Base-by-base conservation (phyloP, 768 basidiomycete genomes). In the Atractiella rhizophila region DNA sequence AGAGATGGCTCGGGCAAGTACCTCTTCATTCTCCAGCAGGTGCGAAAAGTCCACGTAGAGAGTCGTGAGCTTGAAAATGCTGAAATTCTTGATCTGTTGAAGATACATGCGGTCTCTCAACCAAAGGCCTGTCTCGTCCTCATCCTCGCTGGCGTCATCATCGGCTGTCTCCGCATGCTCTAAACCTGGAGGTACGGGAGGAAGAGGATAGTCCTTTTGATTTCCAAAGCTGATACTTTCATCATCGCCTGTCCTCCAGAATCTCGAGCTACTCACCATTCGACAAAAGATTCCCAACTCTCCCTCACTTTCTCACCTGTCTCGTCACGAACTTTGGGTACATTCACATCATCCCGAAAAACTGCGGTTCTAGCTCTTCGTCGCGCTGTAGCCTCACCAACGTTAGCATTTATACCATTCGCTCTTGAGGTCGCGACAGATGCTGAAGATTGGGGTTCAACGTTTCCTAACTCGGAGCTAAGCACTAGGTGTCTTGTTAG, bases 31-130 rank as follows among this genome's bases (percentile, higher is more conserved):
- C 55, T 76, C 72, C 21, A 91, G 68, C 27, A 96, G 67, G 57
- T 98, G 85, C 9, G 72, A 69, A 45, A 76, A 96, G 63, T 96
- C 86, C 59, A 98, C 76, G 55, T 94, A 98, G 55, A 98, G 74
- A 0, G 88, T 96, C 8, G 82, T 81, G 39, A 91, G 66, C 55
- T 85, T 77, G 57, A 79, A 85, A 57, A 86, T 80, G 47, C 78
- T 75, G 82, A 98, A 83, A 29, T 73, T 77, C 57, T 79, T 76
- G 54, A 98, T 78, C 61, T 94, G 88, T 43, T 85, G 76, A 53
- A 94, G 64, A 57, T 96, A 94, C 43, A 78, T 66, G 37, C 49
- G 73, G n/a, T 63, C 57, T 76, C 70, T 46, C 70, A 69, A 31
- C 77, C 68, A 3, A 56, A 56, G 13, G 34, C 44, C n/a, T n/a